Evolutionary conservation across 805 yeast genomes (phyloP).

Genomic region (Kluyveromyces wickerhamii): DNA sequence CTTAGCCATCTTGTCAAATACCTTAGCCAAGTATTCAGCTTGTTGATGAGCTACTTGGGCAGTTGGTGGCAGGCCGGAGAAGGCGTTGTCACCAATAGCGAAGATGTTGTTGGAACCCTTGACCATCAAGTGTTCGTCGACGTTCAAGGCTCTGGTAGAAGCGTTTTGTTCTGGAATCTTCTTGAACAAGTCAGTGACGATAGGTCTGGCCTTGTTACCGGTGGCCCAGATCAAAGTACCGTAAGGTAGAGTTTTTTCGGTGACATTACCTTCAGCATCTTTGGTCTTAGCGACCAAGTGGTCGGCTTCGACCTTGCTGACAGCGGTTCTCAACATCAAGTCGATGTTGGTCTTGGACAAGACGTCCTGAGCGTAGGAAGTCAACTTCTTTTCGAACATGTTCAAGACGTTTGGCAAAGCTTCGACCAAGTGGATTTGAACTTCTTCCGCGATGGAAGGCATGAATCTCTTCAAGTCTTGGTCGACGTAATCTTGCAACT

Average conservation of each 20-base stretch:
- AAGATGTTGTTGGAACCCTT: conserved; percentile 77
- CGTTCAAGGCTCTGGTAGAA: conserved; percentile 80
- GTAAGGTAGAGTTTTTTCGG: conserved; percentile 58
- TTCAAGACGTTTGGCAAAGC: conserved; percentile 81
- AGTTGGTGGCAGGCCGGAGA: conserved; percentile 85
- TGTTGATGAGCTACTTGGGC: conserved; percentile 97
- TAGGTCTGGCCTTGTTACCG: conserved; percentile 81
- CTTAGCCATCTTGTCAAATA: conserved; percentile 52
- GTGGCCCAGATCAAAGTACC: conserved; percentile 97
- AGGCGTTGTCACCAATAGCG: conserved; percentile 91
- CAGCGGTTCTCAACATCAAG: conserved; percentile 79
- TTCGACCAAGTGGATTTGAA: conserved; percentile 79
- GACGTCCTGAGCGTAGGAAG: conserved; percentile 37
- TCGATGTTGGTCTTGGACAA: conserved; percentile 50
- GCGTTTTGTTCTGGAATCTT: conserved; percentile 71
- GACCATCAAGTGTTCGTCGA: conserved; percentile 70
- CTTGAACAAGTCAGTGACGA: conserved; percentile 57
- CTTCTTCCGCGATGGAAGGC: conserved; percentile 79
- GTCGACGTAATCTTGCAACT: conserved; percentile 86
- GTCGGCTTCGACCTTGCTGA: conserved; percentile 71
- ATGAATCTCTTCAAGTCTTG: conserved; percentile 83
- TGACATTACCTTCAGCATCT: conserved; percentile 60
- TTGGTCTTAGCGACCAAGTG: conserved; percentile 67
- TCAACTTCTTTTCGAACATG: conserved; percentile 38
- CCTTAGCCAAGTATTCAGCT: conserved; percentile 70